phyloP scores from a whole-genome alignment of 2,329 filamentous ascomycete genomes.

The Dothistroma pini region DNA sequence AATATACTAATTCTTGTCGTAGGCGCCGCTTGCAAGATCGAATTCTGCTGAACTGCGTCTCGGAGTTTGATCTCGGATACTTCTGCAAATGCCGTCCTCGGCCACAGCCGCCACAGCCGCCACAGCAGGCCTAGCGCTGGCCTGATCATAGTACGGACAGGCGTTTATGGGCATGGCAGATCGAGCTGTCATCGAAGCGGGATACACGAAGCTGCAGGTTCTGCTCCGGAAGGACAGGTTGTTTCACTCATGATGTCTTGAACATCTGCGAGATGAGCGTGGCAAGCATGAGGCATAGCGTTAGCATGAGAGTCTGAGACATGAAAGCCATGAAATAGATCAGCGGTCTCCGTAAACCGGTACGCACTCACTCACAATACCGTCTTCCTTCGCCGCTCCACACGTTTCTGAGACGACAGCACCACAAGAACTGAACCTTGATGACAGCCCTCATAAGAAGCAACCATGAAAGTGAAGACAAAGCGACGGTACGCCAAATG shows the following conservation, averaged over 20 bases:
- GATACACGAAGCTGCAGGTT: too few species aligned
- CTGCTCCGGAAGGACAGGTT: neutral
- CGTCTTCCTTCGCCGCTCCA: too few species aligned
- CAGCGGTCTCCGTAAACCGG: neutral
- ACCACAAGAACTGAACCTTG: neutral
- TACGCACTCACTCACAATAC: too few species aligned
- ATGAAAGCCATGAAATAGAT: neutral
- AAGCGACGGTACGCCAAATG: neutral
- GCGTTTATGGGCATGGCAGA: slow-evolving; percentile 1
- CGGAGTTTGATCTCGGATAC: slow-evolving; percentile 3
- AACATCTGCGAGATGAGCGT: neutral
- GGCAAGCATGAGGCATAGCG: neutral
- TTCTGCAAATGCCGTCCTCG: slow-evolving; percentile 16
- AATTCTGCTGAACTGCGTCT: slow-evolving; percentile 33
- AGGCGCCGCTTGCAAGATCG: slow-evolving; percentile 20
- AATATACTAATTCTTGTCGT: neutral
- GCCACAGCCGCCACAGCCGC: neutral
- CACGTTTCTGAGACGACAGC: neutral
- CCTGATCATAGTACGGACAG: too few species aligned
- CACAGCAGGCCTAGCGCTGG: neutral
- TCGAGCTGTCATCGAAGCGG: neutral
- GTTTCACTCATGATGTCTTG: neutral
- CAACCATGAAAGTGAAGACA: neutral
- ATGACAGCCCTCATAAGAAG: neutral
- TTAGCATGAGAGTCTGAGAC: neutral